Base-by-base conservation (phyloP, 2,329 filamentous ascomycete species). In the Simplicillium sp. region DNA sequence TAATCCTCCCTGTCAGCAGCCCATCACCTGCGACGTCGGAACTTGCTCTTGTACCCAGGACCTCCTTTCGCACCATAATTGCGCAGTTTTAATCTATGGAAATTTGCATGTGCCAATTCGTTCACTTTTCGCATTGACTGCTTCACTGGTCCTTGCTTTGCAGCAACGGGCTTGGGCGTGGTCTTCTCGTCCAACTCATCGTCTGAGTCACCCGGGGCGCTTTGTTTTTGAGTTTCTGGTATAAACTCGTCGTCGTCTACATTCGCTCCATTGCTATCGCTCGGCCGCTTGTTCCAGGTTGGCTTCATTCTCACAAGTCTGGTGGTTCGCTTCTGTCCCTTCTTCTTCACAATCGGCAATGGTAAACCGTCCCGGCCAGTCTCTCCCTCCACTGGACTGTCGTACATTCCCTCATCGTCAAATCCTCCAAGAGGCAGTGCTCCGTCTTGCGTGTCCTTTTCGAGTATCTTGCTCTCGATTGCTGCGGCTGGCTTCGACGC, bases 301-400 rank as follows among this genome's bases (percentile, higher is more conserved):
- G 76, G 77, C 46, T 64, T 69, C 65, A 83, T 85, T 44, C 80
- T 87, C 41, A 75, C 70, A 37, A 71, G 67, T 46, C 80, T 70
- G 3, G 86, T 90, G 41, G 84, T 87, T 45, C 86, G 71, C 67
- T 92, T 92, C 56, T 85, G 75, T 0, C 84, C 85, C 66, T 85
- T 86, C 73, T 92, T 92, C 70, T 89, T 90, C 67, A 75, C 90
- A 2, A 76, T 61, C 40, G 71, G 75, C 31, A 79, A 57, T 3
- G 79, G 79, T 46, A 74, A 68, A 2, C 78, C 78, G 50, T 77
- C 64, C n/a, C 66, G 67, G 39, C 67, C 75, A 11, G 71, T 54
- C 1, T 66, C 61, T 31, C 73, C 71, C n/a, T 75, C 71, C 3
- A 63, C 64, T 2, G 64, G 60, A 46, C 72, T 74, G 54, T 82